Conservation (phyloP, 306 rosid genomes). For the Acacia crassicarpa region DNA sequence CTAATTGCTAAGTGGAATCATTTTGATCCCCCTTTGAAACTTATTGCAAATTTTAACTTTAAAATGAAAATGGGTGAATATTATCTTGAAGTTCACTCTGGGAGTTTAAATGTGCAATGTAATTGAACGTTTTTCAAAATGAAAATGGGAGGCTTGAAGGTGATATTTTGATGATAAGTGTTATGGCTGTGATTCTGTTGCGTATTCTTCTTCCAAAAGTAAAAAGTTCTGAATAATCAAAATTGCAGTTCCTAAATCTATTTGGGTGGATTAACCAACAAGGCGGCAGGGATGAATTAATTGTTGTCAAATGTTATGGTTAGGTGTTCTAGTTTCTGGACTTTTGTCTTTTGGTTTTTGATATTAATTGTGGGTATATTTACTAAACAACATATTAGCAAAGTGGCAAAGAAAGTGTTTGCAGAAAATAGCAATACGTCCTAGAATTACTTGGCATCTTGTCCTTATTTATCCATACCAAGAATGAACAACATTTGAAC, state of each 20-base stretch:
- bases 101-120: constrained; percentile 15
- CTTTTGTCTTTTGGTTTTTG: not conserved
- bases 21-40: no score
- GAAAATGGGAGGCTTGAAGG: not conserved
- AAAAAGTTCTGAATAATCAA: not conserved
- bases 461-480: not conserved
- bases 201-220: constrained; percentile 3
- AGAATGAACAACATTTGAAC: no score
- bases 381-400: not conserved
- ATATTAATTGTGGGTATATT: not conserved
- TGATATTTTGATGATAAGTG: not conserved
- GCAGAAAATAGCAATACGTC: not conserved
- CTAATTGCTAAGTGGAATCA: no score
- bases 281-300: not conserved
- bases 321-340: not conserved
- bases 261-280: not conserved
- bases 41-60: no score
- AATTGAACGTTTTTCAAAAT: constrained; percentile 2
- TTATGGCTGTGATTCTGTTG: constrained; percentile 28
- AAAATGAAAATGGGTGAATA: not conserved
- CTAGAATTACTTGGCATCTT: constrained; percentile 17
- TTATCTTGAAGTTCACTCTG: not conserved
- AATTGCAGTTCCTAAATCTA: not conserved
- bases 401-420: not conserved
- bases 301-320: not conserved